These are phyloP conservation scores for Zopfia rhizophila DNA, from an alignment of 2,329 filamentous ascomycete species.

Conservation along the genomic window DNA sequence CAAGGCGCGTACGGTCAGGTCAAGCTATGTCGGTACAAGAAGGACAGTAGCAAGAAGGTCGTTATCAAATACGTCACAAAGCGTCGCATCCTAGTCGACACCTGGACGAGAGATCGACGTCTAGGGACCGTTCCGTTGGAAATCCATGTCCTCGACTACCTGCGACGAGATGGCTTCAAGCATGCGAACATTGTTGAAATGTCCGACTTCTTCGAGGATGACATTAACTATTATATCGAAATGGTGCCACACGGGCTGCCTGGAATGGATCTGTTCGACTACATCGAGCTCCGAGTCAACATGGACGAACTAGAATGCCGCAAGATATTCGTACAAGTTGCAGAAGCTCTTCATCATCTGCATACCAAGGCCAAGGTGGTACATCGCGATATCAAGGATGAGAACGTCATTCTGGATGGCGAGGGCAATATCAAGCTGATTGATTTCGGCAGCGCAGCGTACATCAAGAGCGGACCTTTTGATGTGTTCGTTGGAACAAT, in stretches of 20 bases:
- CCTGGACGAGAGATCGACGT: constrained; percentile 93
- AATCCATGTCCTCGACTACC: constrained; percentile 95
- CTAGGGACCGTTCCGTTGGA: constrained; percentile 95
- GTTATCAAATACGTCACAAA: constrained; percentile 99
- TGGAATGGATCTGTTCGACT: constrained; percentile 98
- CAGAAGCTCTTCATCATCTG: constrained; percentile 86
- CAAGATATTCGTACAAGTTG: constrained; percentile 95
- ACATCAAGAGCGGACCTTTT: constrained; percentile 98
- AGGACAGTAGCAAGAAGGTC: constrained; percentile 78
- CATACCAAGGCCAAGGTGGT: constrained; percentile 92
- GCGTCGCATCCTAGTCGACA: constrained; percentile 94
- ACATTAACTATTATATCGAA: constrained; percentile 97
- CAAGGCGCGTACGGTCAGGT: constrained; percentile 98
- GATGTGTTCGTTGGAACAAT: constrained; percentile 99
- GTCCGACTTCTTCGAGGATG: constrained; percentile 78
- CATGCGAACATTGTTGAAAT: constrained; percentile 76
- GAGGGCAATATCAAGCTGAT: constrained; percentile 97
- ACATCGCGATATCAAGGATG: constrained; percentile 98
- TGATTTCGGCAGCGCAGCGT: constrained; percentile 97
- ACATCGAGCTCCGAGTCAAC: constrained; percentile 93
- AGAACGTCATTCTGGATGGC: constrained; percentile 95
- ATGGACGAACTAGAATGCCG: constrained; percentile 96
- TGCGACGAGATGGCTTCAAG: constrained; percentile 75
- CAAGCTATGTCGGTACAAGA: constrained; percentile 89
- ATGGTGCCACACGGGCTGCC: constrained; percentile 95